Evolutionary conservation across 176 grass and related monocot genomes (phyloP), one percentile per base, ranked within the genome.

Genomic region (Musa troglodytarum): DNA sequence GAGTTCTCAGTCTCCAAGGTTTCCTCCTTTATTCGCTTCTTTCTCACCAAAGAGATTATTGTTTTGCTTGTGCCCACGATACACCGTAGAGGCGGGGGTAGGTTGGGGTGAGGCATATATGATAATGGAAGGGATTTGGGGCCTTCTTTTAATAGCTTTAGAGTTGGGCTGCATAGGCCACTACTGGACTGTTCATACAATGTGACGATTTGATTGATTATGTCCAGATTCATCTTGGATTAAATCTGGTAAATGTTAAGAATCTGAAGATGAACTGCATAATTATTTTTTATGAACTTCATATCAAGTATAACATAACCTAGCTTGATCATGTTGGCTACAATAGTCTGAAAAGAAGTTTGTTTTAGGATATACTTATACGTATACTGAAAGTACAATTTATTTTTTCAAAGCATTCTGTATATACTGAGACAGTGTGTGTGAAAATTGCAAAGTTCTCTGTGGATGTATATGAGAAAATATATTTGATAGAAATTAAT

Each of bases 1-100:
- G 88, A 89, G 72, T 94, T 99, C 82, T 86, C 95, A 28, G 80
- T 99, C 59, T 79, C 86, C 72, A 99, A 94, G 85, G 90, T 94
- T 10, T 74, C 16, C 3, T 68, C 19, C 21, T 29, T 71, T 65
- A 66, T 54, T 13, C 17, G 0, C 17, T 49, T 16, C 15, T 50
- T 54, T 10, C 68, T 49, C 10, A 75, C 9, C 54, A 34, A 12
- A 53, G n/a, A 49, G 67, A 14, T 69, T 20, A 7, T 12, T 68
- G n/a, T 54, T 15, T 54, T 11, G 49, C 54, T 68, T 7, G 7
- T 77, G 63, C 55, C 25, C 56, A 10, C n/a, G n/a, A 16, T 69
- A 16, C 11, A 7, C 11, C 62, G 15, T 21, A 61, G 57, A 61
- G 57, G 57, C 13, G 57, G n/a, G 14, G 8, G 57, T 61, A 5